phyloP scores from a whole-genome alignment of 2,329 filamentous ascomycete species.

The Cadophora sp. region DNA sequence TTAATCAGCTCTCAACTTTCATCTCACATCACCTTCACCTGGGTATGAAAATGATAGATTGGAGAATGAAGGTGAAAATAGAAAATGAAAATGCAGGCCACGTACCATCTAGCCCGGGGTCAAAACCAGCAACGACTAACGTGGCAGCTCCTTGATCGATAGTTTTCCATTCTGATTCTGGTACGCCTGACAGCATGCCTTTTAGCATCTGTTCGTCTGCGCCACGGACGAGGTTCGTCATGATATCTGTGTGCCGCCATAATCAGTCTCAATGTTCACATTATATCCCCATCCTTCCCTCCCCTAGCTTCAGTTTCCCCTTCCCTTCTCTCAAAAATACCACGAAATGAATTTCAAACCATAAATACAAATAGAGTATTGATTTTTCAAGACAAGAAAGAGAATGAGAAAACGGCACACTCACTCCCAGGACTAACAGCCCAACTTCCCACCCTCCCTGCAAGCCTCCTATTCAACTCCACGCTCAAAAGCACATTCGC shows the following conservation, averaged over 20 bases:
- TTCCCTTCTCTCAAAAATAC: too few species aligned
- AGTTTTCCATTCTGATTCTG: conserved; percentile 12
- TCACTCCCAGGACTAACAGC: conserved; percentile 36
- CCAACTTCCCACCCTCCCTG: conserved; percentile 22
- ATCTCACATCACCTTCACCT: too few species aligned
- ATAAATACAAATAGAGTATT: too few species aligned
- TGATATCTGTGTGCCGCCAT: conserved; percentile 39
- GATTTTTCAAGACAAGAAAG: background rate
- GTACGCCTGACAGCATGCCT: background rate
- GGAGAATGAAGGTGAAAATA: too few species aligned
- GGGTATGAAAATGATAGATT: too few species aligned
- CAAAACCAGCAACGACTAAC: conserved; percentile 49
- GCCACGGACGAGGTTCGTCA: conserved; percentile 44
- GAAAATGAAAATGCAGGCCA: background rate
- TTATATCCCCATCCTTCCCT: background rate
- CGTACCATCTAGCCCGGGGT: conserved; percentile 37
- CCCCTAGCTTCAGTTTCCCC: too few species aligned
- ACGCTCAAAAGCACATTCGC: conserved; percentile 48
- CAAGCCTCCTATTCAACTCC: conserved; percentile 29
- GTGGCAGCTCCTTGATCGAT: conserved; percentile 38
- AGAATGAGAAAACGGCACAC: background rate
- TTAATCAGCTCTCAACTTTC: too few species aligned
- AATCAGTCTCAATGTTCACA: conserved; percentile 14
- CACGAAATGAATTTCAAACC: too few species aligned
- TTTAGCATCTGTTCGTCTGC: background rate